These are phyloP conservation scores for Candida freyschussii DNA, from an alignment of 1,139 yeast species.

Conservation along the genomic window DNA sequence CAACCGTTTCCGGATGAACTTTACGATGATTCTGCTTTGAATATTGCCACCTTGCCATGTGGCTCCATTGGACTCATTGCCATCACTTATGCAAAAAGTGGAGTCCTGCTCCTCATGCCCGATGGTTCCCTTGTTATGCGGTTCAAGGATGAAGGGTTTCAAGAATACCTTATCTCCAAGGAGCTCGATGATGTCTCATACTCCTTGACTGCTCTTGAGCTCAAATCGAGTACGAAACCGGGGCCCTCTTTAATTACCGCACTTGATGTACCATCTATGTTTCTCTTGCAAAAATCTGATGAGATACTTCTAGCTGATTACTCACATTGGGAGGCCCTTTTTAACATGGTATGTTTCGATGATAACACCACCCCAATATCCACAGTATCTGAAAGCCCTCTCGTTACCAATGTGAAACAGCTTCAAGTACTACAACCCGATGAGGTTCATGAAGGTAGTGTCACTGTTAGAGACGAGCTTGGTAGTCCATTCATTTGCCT, in stretches of 20 bases:
- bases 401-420: no score
- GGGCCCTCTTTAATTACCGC: constrained; percentile 1
- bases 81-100: constrained; percentile 11
- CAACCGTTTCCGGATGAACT: constrained; percentile 40
- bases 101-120: constrained; percentile 14
- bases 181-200: constrained; percentile 1
- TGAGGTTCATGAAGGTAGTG: constrained; percentile 9
- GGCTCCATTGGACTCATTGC: constrained; percentile 10
- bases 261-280: background rate
- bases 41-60: constrained; percentile 10
- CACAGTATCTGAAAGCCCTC: no score
- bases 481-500: constrained; percentile 3
- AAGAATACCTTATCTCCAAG: constrained; percentile 4
- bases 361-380: no score
- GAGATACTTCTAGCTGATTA: constrained; percentile 8
- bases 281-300: constrained; percentile 6
- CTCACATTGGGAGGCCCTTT: constrained; percentile 4
- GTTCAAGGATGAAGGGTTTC: constrained; percentile 9
- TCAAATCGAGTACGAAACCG: constrained; percentile 6
- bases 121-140: constrained; percentile 19
- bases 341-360: no score
- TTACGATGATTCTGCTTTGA: constrained; percentile 24
- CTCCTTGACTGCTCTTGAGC: constrained; percentile 7
- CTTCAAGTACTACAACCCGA: constrained; percentile 1
- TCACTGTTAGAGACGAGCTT: constrained; percentile 6